Evolutionary conservation across 192 early-diverging fungal genomes (phyloP).

Genomic region (Chytriomyces hyalinus): DNA sequence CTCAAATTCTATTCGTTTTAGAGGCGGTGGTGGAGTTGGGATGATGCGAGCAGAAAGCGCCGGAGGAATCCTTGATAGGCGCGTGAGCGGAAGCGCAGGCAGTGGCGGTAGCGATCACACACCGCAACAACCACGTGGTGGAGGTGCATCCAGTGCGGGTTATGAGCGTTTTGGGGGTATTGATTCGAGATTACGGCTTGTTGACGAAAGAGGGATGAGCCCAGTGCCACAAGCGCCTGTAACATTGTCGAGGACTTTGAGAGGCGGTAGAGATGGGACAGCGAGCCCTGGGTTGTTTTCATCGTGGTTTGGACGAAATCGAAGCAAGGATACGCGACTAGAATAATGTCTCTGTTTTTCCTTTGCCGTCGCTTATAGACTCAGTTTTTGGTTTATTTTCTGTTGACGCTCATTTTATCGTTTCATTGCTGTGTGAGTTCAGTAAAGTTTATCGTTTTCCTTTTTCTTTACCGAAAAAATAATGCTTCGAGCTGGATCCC

Average conservation of each 20-base stretch:
- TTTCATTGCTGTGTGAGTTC: too few species aligned
- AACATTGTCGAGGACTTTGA: background rate
- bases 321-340: background rate
- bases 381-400: too few species aligned
- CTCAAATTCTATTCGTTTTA: constrained; percentile 4
- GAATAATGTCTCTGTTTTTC: background rate
- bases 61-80: background rate
- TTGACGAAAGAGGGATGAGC: background rate
- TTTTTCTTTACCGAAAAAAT: too few species aligned
- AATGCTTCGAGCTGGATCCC: too few species aligned
- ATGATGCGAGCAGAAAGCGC: background rate
- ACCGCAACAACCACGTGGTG: background rate
- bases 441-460: too few species aligned
- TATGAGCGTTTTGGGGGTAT: background rate
- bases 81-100: background rate
- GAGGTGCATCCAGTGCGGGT: background rate
- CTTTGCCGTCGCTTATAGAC: background rate
- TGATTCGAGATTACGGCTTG: background rate
- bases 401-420: too few species aligned
- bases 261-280: background rate
- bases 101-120: background rate
- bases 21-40: too few species aligned
- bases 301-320: background rate
- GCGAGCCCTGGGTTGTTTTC: background rate
- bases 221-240: background rate